Conservation (phyloP, 2,329 filamentous ascomycete species). For the Trichoderma sp. region DNA sequence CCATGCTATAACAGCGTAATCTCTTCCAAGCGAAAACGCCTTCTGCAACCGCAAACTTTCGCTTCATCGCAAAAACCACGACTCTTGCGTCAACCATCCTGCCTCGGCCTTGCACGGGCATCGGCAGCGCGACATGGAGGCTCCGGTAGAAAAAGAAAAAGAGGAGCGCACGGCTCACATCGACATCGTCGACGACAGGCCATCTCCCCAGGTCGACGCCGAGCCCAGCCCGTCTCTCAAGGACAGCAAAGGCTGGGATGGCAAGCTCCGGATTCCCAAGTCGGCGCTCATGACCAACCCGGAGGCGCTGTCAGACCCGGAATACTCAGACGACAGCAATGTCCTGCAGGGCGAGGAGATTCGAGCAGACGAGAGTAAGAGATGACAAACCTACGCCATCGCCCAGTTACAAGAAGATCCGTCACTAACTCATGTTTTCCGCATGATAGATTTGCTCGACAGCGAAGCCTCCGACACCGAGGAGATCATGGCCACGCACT, state of each 20-base stretch:
- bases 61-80: neutral
- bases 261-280: conserved; percentile 76
- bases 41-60: neutral
- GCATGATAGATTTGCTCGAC: conserved; percentile 59
- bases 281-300: conserved; percentile 68
- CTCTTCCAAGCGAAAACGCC: neutral
- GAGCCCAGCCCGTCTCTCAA: conserved; percentile 54
- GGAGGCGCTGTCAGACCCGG: conserved; percentile 80
- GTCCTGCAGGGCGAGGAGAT: conserved; percentile 74
- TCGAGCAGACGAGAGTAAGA: conserved; percentile 75
- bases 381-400: conserved; percentile 1
- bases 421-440: neutral
- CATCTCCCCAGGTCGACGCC: conserved; percentile 45
- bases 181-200: conserved; percentile 52
- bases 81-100: neutral
- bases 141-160: conserved; percentile 46
- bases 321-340: conserved; percentile 76
- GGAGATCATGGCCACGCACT: conserved; percentile 90
- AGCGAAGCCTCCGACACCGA: conserved; percentile 64
- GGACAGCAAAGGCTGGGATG: conserved; percentile 78
- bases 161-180: conserved; percentile 50
- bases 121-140: conserved; percentile 45
- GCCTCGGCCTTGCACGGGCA: neutral
- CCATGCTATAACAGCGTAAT: neutral
- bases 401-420: neutral